These are phyloP conservation scores for Rachicladosporium sp. DNA, from an alignment of 2,329 filamentous ascomycete species.

Conservation along the genomic window DNA sequence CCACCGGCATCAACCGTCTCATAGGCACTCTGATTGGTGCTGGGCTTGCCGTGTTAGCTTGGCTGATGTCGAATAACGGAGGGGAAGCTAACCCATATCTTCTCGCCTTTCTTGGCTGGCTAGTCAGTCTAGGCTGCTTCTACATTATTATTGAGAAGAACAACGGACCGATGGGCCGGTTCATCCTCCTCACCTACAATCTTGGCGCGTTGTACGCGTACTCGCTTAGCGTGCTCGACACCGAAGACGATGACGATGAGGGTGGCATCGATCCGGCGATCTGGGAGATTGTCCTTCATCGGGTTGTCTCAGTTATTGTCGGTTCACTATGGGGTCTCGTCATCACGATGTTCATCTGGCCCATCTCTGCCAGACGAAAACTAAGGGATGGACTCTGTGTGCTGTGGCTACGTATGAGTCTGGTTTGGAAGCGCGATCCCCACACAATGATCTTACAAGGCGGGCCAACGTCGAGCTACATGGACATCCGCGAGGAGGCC, in stretches of 20 bases:
- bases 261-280: conserved; percentile 76
- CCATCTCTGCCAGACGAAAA: conserved; percentile 77
- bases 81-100: conserved; percentile 56
- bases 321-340: conserved; percentile 89
- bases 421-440: conserved; percentile 93
- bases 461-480: conserved; percentile 44
- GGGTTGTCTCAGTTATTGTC: conserved; percentile 71
- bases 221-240: conserved; percentile 65
- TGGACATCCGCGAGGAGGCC: conserved; percentile 77
- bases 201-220: conserved; percentile 90
- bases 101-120: conserved; percentile 70
- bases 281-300: conserved; percentile 73
- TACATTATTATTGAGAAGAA: conserved; percentile 77
- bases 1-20: conserved; percentile 77
- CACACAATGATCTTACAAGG: conserved; percentile 53
- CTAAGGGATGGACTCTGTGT: conserved; percentile 80
- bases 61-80: conserved; percentile 49
- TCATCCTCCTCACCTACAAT: conserved; percentile 92
- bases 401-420: conserved; percentile 86
- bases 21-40: conserved; percentile 77
- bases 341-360: conserved; percentile 82
- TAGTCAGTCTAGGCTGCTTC: conserved; percentile 68
- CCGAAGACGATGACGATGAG: conserved; percentile 74
- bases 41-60: conserved; percentile 59
- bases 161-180: conserved; percentile 82